These are phyloP conservation scores for Pontederia crassipes DNA, from an alignment of 176 grass and related monocot genomes.

Conservation along the genomic window DNA sequence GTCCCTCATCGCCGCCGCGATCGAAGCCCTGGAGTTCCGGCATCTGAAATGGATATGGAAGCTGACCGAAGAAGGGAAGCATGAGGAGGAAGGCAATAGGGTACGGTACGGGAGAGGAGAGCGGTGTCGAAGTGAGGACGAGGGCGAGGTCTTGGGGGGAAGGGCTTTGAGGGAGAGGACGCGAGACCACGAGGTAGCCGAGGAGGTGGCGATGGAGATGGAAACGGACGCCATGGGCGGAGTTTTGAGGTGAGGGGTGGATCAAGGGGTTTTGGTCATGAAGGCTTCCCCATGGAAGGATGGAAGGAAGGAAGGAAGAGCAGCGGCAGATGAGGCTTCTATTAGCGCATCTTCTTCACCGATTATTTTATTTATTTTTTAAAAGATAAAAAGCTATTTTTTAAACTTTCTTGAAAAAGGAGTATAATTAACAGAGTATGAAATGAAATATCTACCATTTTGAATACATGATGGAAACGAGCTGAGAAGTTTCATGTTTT, in stretches of 20 bases:
- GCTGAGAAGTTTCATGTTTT: no score
- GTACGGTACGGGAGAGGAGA: background rate
- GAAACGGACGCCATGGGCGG: conserved; percentile 29
- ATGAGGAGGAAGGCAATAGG: conserved; percentile 11
- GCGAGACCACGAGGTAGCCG: conserved; percentile 13
- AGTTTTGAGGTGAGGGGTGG: background rate
- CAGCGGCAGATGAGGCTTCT: background rate
- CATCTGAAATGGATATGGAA: conserved; percentile 14
- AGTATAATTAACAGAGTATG: no score
- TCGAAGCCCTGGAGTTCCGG: conserved; percentile 14
- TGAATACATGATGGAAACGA: no score
- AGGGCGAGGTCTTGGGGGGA: conserved; percentile 22
- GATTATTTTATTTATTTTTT: no score
- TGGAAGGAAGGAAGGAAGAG: conserved; percentile 7
- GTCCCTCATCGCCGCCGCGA: conserved; percentile 19
- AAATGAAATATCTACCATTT: no score
- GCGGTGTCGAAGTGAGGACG: conserved; percentile 18
- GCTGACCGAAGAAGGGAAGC: conserved; percentile 1
- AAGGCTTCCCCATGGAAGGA: conserved; percentile 16
- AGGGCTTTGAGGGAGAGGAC: conserved; percentile 14
- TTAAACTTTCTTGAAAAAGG: no score
- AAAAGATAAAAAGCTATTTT: no score
- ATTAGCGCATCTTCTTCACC: background rate
- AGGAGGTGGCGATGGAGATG: conserved; percentile 29
- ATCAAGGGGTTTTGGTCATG: conserved; percentile 32